A percentile compares a stretch with the other conserved stretches of the same genome.
These are phyloP conservation scores for Aspergillus pseudoterreus DNA, from an alignment of 2,329 filamentous ascomycete species.

Conservation along the genomic window DNA sequence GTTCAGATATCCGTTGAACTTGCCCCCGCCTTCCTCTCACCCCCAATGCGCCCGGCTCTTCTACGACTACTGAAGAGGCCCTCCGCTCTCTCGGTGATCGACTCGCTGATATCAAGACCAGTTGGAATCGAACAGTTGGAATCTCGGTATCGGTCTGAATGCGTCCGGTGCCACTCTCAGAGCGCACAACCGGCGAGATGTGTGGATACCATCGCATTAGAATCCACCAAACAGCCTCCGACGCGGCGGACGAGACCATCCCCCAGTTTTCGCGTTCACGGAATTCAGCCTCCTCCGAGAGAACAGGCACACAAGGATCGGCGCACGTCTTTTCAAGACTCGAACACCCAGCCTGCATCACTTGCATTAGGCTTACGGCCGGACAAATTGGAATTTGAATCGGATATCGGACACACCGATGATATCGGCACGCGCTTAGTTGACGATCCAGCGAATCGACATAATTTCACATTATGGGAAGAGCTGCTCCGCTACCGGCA, in stretches of 20 bases:
- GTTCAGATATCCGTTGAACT: slow-evolving; percentile 17
- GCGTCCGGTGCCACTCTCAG: slow-evolving; percentile 26
- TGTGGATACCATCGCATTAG: slow-evolving; percentile 5
- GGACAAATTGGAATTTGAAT: slow-evolving; percentile 39
- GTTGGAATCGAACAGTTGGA: slow-evolving; percentile 33
- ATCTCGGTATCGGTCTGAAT: slow-evolving; percentile 16
- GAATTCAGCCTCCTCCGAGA: slow-evolving; percentile 22
- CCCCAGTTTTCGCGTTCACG: slow-evolving; percentile 16
- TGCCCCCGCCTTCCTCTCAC: slow-evolving; percentile 14
- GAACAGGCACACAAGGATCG: not conserved
- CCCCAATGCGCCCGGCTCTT: slow-evolving; percentile 42
- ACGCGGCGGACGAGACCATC: slow-evolving; percentile 4
- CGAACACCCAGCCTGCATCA: slow-evolving; percentile 1
- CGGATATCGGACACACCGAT: slow-evolving; percentile 35
- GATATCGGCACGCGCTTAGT: slow-evolving; percentile 37
- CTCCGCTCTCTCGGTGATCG: slow-evolving; percentile 37
- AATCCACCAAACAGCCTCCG: slow-evolving; percentile 2
- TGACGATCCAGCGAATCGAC: slow-evolving; percentile 27
- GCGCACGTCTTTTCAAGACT: not conserved
- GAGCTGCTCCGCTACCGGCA: slow-evolving; percentile 43
- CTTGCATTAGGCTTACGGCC: slow-evolving; percentile 25
- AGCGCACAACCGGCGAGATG: slow-evolving; percentile 9
- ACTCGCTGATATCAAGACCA: slow-evolving; percentile 27
- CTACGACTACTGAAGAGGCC: slow-evolving; percentile 41
- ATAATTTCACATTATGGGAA: slow-evolving; percentile 43